These are phyloP conservation scores for Strobilomyces echinocephalus DNA, from an alignment of 768 basidiomycete species.

Conservation along the genomic window DNA sequence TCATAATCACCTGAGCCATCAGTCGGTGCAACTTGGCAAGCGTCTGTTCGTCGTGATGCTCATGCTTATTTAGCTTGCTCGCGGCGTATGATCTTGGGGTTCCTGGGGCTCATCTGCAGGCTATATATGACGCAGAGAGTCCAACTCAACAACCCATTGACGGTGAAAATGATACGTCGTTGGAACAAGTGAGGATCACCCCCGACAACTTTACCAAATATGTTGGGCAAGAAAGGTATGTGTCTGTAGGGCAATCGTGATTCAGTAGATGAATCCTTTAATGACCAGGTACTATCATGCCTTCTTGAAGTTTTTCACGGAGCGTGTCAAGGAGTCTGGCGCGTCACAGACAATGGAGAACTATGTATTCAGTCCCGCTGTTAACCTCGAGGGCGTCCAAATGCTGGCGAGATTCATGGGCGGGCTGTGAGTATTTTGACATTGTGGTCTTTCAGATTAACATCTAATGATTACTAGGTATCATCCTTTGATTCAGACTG, in stretches of 20 bases:
- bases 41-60: background rate
- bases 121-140: slow-evolving; percentile 44
- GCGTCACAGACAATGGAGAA: slow-evolving; percentile 39
- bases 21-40: slow-evolving; percentile 33
- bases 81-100: slow-evolving; percentile 57
- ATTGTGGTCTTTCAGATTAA: background rate
- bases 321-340: slow-evolving; percentile 36
- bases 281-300: slow-evolving; percentile 30
- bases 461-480: slow-evolving; percentile 29
- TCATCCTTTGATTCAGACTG: slow-evolving; percentile 56
- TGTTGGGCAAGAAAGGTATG: slow-evolving; percentile 46
- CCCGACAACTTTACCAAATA: slow-evolving; percentile 46
- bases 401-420: slow-evolving; percentile 34
- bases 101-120: slow-evolving; percentile 39
- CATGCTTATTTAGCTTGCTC: slow-evolving; percentile 36
- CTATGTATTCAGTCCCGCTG: slow-evolving; percentile 40
- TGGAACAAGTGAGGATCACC: slow-evolving; percentile 27
- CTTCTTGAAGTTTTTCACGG: slow-evolving; percentile 38
- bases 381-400: slow-evolving; percentile 29
- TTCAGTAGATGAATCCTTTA: slow-evolving; percentile 26
- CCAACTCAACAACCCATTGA: slow-evolving; percentile 38
- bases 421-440: slow-evolving; percentile 30
- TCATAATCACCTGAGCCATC: slow-evolving; percentile 59
- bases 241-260: slow-evolving; percentile 18
- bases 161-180: slow-evolving; percentile 25